These are phyloP conservation scores for Saururus chinensis DNA, from an alignment of 164 flowering plant species.

Conservation along the genomic window DNA sequence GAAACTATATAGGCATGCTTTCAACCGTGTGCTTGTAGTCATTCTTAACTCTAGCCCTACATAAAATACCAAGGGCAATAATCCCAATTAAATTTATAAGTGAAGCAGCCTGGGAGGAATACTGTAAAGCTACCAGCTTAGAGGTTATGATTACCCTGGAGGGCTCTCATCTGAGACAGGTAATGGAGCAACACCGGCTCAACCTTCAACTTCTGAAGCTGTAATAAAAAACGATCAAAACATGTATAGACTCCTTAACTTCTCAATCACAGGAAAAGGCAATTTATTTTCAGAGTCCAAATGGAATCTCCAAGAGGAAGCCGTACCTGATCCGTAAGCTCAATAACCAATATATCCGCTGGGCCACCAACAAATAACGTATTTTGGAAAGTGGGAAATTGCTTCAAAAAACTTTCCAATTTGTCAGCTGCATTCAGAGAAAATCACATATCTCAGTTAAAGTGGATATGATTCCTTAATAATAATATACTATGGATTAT, in stretches of 20 bases:
- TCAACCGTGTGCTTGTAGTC: slow-evolving; percentile 88
- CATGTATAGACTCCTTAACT: not conserved
- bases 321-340: slow-evolving; percentile 81
- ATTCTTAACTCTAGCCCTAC: slow-evolving; percentile 88
- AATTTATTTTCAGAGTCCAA: not conserved
- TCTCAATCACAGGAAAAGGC: not conserved
- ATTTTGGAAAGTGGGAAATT: slow-evolving; percentile 75
- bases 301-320: not conserved
- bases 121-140: not conserved
- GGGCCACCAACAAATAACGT: slow-evolving; percentile 84
- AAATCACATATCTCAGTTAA: not conserved
- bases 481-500: slow-evolving; percentile 1
- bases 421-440: slow-evolving; percentile 53
- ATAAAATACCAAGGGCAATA: not conserved
- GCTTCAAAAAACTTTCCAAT: slow-evolving; percentile 62
- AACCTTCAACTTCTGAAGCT: slow-evolving; percentile 94
- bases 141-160: slow-evolving; percentile 38
- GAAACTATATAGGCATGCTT: slow-evolving; percentile 94
- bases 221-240: slow-evolving; percentile 8
- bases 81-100: not conserved
- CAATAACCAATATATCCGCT: slow-evolving; percentile 77
- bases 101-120: not conserved
- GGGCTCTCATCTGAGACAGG: slow-evolving; percentile 60
- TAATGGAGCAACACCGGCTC: slow-evolving; percentile 94
- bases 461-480: not conserved